Percentiles rank a stretch among this genome's conserved stretches.
Conservation (phyloP, 768 basidiomycete species). For the Pisolithus tinctorius region DNA sequence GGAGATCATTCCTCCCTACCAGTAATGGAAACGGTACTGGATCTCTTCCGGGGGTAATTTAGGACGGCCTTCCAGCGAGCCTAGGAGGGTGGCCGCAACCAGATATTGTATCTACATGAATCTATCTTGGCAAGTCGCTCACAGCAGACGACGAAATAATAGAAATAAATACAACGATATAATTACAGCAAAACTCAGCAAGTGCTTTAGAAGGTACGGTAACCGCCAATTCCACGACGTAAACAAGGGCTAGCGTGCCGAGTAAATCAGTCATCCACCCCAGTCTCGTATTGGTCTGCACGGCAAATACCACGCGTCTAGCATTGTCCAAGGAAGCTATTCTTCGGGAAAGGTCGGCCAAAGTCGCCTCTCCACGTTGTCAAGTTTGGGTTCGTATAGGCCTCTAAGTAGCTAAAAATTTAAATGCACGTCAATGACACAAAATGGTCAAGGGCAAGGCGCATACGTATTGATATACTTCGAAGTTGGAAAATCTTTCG, state of each 20-base stretch:
- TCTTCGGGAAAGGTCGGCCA: constrained; percentile 44
- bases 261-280: too few relatives aligned
- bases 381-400: constrained; percentile 58
- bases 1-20: constrained; percentile 35
- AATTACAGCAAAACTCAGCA: too few relatives aligned
- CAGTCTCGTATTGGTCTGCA: not conserved
- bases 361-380: constrained; percentile 40
- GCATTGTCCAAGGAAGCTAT: constrained; percentile 38
- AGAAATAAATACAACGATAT: too few relatives aligned
- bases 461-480: constrained; percentile 60
- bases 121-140: too few relatives aligned
- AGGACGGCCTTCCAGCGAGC: constrained; percentile 4
- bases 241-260: too few relatives aligned
- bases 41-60: not conserved
- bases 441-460: not conserved
- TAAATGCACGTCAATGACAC: not conserved
- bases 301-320: constrained; percentile 10
- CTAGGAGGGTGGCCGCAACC: not conserved
- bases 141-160: too few relatives aligned
- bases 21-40: not conserved
- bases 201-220: too few relatives aligned
- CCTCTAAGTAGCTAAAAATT: constrained; percentile 48
- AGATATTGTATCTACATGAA: not conserved
- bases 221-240: too few relatives aligned
- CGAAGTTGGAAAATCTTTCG: constrained; percentile 59